Evolutionary conservation across 129 eudicot genomes (phyloP).

Genomic region (Pulicaria dysenterica): DNA sequence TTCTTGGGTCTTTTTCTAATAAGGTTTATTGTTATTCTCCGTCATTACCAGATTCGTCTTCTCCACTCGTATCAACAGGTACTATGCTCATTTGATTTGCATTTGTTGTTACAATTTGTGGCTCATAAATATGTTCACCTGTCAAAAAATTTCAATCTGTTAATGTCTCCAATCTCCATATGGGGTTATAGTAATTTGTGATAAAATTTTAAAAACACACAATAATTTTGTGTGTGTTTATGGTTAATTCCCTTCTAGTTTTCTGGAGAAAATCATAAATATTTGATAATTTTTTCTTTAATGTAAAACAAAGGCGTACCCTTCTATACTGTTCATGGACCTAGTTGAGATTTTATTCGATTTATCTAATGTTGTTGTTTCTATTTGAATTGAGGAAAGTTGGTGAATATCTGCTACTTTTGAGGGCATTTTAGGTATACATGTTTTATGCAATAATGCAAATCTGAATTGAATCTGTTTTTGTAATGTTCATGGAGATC

Average conservation of each 20-base stretch:
- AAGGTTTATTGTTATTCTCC: constrained; percentile 29
- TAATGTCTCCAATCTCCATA: not conserved
- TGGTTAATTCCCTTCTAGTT: not conserved
- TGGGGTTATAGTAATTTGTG: constrained; percentile 17
- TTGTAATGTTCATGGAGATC: not conserved
- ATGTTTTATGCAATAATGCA: constrained; percentile 7
- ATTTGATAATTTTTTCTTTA: not conserved
- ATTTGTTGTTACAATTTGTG: not conserved
- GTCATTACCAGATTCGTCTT: constrained; percentile 29
- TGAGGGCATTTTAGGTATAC: not conserved
- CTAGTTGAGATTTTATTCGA: not conserved
- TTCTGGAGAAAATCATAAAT: not conserved
- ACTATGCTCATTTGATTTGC: not conserved
- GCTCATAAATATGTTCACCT: not conserved
- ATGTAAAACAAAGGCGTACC: not conserved
- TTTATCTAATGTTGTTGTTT: not conserved
- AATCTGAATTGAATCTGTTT: not conserved
- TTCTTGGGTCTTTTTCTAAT: constrained; percentile 37
- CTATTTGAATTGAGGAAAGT: not conserved
- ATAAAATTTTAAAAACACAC: not conserved
- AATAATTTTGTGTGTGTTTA: not conserved
- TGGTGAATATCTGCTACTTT: not conserved
- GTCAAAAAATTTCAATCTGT: not conserved
- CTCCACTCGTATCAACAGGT: constrained; percentile 34
- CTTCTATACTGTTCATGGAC: constrained; percentile 12